Evolutionary conservation across 176 grass and related monocot genomes (phyloP).

Genomic region (Phoenix roebelenii): DNA sequence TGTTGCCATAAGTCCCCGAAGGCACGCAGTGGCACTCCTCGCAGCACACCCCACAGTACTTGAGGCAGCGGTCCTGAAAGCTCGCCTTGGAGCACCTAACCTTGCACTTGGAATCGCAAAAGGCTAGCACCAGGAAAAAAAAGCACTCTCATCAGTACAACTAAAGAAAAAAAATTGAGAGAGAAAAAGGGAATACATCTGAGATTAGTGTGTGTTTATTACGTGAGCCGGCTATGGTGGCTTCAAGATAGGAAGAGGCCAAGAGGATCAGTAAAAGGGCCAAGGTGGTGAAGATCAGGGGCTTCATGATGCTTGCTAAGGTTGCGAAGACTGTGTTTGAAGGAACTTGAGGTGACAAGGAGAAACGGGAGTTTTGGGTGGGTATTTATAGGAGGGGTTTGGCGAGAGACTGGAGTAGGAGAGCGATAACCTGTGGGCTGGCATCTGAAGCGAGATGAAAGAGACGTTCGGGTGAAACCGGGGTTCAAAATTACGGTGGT

Average conservation of each 20-base stretch:
- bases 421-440: too few species aligned
- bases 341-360: too few species aligned
- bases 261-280: conserved; percentile 40
- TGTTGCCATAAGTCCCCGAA: conserved; percentile 65
- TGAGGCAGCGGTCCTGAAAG: conserved; percentile 77
- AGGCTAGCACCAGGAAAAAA: conserved; percentile 11
- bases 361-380: too few species aligned
- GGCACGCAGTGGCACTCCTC: conserved; percentile 70
- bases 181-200: too few species aligned
- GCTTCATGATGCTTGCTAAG: conserved; percentile 31
- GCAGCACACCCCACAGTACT: conserved; percentile 85
- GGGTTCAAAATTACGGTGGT: too few species aligned
- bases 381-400: too few species aligned
- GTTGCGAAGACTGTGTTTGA: too few species aligned
- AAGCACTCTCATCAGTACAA: background rate
- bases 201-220: too few species aligned
- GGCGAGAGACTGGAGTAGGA: too few species aligned
- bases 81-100: conserved; percentile 81
- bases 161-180: too few species aligned
- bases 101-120: conserved; percentile 76
- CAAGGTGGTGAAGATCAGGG: conserved; percentile 8
- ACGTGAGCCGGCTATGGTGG: conserved; percentile 64
- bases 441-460: too few species aligned
- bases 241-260: conserved; percentile 7
- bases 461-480: too few species aligned